Base-by-base conservation (phyloP, 2,329 filamentous ascomycete genomes). In the Stromatinia cepivora region DNA sequence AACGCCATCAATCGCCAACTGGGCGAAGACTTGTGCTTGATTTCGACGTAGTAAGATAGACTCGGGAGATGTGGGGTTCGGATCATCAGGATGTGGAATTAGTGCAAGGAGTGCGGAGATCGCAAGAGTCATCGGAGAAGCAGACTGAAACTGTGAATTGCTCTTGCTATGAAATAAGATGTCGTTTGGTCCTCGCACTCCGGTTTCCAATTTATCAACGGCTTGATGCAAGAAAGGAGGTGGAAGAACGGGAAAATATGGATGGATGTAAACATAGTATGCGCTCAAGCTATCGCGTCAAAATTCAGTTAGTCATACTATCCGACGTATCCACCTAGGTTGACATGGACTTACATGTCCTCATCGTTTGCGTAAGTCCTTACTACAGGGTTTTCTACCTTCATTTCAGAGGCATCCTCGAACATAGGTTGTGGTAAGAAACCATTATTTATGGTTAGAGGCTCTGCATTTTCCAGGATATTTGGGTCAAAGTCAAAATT, bases 181-280 rank as follows among this genome's bases (percentile, higher is more conserved):
- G 63, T 76, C 73, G 58, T 70, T 68, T 45, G 70, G 58, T 65
- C 70, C 52, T 17, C 71, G 80, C 76, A 39, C 75, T 39, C 75
- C 73, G 39, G 70, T 25, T 56, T 75, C 72, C 11, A 68, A 66
- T 28, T 73, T 74, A 31, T 76, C 75, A 17, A 72, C 59, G 9
- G 74, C 70, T 67, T 75, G 73, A 64, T 74, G 65, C 10, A 71
- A 46, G 39, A 71, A 70, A 8, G 83, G 82, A 3, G 83, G 78
- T 17, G 83, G 84, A 3, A 85, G 74, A 48, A 85, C 83, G 4
- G 84, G 83, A 25, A 85, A 81, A 70, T 80, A 85, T 0, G 82
- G 80, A 70, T 85, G 84, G 68, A 85, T 82, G 79, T 81, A 85
- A 68, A 82, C 79, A 71, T 85, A 85, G 73, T 85, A 85, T 5